Base-by-base conservation (phyloP, 306 rosid genomes). In the Senna tora region DNA sequence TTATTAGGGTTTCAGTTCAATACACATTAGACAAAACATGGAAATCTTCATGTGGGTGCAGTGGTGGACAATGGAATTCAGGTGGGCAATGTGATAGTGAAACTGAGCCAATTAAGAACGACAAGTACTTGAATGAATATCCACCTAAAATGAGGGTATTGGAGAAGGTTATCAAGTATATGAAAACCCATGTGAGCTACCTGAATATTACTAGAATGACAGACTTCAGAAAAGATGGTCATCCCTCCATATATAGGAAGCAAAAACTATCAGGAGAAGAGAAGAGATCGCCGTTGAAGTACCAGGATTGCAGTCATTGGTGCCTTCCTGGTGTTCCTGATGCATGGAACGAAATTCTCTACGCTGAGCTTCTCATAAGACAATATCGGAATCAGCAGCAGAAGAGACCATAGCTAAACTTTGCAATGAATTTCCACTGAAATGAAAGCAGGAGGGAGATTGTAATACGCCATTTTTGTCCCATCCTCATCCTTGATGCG, bases 271-370 rank as follows among this genome's bases (percentile, higher is more conserved):
- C 95, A 0, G 69, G 72, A 4, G 87, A 79, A 59, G 98, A 94
- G 76, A 78, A 78, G 67, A 84, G 59, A 81, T 83, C 89, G 0
- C 95, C 97, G 1, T 52, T 79, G 72, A 82, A 71, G 75, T 87
- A 30, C 86, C 99, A 94, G 79, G 99, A 94, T 59, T 94, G 99
- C 87, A 94, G 99, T 78, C 99, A 94, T 65, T 94, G 99, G 99
- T 94, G 99, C 84, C 99, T 94, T 76, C 99, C 99, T 0, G 99
- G 99, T 13, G 96, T 94, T 69, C 99, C 99, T 6, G 99, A 94
- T 61, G 41, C 85, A 0, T 94, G 99, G 99, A 94, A 94, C 71
- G 97, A 94, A 78, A 75, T 91, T 69, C 81, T 94, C 63, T 91
- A 80, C 47, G 90, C 97, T 2, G 91, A 91, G 73, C 81, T 94